A percentile compares a stretch with the other conserved stretches of the same genome.
phyloP scores from a whole-genome alignment of 2,329 filamentous ascomycete genomes.

The Chrysoporthe deuterocubensis region DNA sequence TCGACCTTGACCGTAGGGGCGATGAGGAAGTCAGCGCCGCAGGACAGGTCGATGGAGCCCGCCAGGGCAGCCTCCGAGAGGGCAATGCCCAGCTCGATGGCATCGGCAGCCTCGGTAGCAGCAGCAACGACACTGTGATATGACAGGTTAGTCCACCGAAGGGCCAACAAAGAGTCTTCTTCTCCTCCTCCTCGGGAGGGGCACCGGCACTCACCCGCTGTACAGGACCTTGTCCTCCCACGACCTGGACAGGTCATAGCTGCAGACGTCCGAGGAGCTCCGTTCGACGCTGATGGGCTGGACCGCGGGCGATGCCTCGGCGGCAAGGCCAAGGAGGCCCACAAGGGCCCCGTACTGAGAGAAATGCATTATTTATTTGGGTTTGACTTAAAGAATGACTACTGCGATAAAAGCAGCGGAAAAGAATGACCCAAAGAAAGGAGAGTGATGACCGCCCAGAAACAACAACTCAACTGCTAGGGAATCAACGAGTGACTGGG shows the following conservation, averaged over 20 bases:
- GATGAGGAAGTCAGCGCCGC: constrained; percentile 23
- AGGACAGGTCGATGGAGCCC: constrained; percentile 26
- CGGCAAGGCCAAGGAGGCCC: constrained; percentile 24
- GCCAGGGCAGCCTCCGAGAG: constrained; percentile 25
- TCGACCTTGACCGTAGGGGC: constrained; percentile 63
- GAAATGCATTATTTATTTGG: constrained; percentile 21
- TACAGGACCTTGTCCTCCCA: constrained; percentile 26
- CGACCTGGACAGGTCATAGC: constrained; percentile 25
- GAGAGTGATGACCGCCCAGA: constrained; percentile 14
- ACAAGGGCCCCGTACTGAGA: constrained; percentile 26
- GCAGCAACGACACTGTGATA: constrained; percentile 21
- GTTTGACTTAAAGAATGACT: constrained; percentile 1
- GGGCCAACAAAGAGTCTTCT: neutral
- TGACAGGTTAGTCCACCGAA: constrained; percentile 5
- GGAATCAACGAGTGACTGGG: constrained; percentile 27
- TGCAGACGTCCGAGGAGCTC: constrained; percentile 17
- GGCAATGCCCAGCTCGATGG: constrained; percentile 26
- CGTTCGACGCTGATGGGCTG: constrained; percentile 22
- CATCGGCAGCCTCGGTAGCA: constrained; percentile 19
- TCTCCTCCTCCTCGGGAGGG: too few species aligned
- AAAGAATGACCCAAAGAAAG: constrained; percentile 6
- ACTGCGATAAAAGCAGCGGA: constrained; percentile 20
- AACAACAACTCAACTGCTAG: constrained; percentile 25
- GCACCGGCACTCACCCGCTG: constrained; percentile 20
- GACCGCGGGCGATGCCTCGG: constrained; percentile 23